Evolutionary conservation across 1,284 basidiomycete species (phyloP).

Genomic region (Trametes polyzona): DNA sequence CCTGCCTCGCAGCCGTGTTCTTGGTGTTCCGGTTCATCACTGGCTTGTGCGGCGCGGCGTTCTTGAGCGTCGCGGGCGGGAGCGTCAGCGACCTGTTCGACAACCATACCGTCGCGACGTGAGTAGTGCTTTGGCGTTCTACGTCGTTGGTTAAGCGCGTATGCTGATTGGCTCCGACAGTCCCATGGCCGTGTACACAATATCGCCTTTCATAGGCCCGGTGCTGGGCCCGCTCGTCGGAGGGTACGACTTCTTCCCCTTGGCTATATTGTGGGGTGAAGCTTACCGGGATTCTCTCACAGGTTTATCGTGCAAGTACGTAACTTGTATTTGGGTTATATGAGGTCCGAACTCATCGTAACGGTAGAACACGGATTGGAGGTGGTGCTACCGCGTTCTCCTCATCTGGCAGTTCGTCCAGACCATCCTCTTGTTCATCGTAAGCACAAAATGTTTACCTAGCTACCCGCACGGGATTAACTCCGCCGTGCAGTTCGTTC

Average conservation of each 20-base stretch:
- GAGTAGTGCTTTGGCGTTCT: conserved; percentile 35
- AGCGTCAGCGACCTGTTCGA: conserved; percentile 77
- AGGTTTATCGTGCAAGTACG: conserved; percentile 51
- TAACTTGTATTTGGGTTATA: neutral
- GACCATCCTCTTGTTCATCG: conserved; percentile 49
- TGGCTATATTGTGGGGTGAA: neutral
- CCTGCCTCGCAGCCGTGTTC: conserved; percentile 47
- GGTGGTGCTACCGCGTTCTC: conserved; percentile 78
- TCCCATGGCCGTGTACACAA: conserved; percentile 79
- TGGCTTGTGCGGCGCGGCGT: conserved; percentile 74
- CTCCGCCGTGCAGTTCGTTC: conserved; percentile 49
- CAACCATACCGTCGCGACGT: conserved; percentile 68
- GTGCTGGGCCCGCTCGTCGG: conserved; percentile 64
- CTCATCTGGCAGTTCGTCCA: conserved; percentile 64
- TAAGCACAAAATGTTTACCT: no score
- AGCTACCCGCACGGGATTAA: neutral
- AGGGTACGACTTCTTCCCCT: conserved; percentile 50
- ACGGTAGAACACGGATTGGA: conserved; percentile 63
- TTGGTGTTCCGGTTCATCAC: conserved; percentile 74
- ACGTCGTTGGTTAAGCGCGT: neutral
- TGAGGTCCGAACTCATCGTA: neutral
- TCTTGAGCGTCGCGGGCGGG: conserved; percentile 82
- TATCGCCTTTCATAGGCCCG: conserved; percentile 78
- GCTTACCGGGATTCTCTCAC: neutral
- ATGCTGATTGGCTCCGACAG: conserved; percentile 37